Conservation (phyloP, 257 asterid genomes). For the Solanum sparsipilum region DNA sequence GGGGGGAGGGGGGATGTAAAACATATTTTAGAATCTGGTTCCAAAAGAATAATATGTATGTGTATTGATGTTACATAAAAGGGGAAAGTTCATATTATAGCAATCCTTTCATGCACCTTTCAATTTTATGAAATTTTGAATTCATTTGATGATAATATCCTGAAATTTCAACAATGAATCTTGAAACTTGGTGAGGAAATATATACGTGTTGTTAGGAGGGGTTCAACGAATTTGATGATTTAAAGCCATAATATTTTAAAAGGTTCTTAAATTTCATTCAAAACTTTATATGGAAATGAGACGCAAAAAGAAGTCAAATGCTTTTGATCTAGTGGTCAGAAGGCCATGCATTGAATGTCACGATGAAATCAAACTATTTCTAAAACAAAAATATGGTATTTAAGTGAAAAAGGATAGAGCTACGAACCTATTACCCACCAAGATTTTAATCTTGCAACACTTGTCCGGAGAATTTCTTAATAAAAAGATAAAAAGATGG, state of each 20-base stretch:
- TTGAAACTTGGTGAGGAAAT: background rate
- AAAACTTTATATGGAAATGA: background rate
- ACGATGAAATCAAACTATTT: background rate
- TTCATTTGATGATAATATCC: too few species aligned
- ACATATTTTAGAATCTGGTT: conserved; percentile 17
- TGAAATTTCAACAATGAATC: background rate
- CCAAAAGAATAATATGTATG: conserved; percentile 16
- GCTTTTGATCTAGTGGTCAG: background rate
- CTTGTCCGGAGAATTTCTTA: background rate
- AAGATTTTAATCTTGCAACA: background rate
- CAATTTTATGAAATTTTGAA: background rate
- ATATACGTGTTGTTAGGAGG: background rate
- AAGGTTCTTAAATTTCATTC: background rate
- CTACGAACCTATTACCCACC: background rate
- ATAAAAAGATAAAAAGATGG: background rate
- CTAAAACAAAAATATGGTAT: background rate
- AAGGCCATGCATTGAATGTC: background rate
- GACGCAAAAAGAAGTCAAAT: background rate
- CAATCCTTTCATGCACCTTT: background rate
- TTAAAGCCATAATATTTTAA: background rate
- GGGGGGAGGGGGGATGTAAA: background rate
- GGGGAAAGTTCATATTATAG: background rate
- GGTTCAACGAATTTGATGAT: background rate
- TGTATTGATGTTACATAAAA: background rate
- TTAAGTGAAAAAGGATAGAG: background rate